phyloP scores from a whole-genome alignment of 2,329 filamentous ascomycete species.

The Aspergillus tanneri region DNA sequence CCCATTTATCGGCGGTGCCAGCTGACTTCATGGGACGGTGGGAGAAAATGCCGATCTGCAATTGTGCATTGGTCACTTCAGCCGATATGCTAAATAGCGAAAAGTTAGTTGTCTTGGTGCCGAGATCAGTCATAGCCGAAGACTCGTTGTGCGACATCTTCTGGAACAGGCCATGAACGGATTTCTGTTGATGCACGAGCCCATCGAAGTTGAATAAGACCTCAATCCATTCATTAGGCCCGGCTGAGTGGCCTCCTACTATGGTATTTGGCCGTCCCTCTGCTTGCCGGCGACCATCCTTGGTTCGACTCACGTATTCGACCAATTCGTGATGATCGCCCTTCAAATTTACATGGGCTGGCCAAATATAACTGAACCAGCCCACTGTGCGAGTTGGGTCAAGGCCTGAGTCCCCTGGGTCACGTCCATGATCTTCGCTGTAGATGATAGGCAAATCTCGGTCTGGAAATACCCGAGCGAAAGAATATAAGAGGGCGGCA shows the following conservation, averaged over 20 bases:
- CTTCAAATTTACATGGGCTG: neutral
- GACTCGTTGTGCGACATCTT: neutral
- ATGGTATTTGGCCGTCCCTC: neutral
- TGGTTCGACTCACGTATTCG: neutral
- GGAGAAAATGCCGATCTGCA: neutral
- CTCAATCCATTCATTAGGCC: neutral
- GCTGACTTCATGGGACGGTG: neutral
- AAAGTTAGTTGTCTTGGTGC: neutral
- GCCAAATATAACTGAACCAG: slow-evolving; percentile 3
- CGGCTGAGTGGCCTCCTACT: neutral
- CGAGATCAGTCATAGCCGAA: neutral
- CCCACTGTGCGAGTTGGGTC: slow-evolving; percentile 6
- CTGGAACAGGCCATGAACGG: neutral
- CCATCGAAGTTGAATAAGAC: neutral
- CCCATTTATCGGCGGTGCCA: neutral
- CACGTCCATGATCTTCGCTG: slow-evolving; percentile 3
- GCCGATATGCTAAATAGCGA: neutral
- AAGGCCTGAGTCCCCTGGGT: neutral
- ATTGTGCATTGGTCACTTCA: neutral
- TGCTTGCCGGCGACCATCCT: neutral
- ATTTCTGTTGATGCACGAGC: neutral
- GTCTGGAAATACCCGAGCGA: neutral
- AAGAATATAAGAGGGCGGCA: slow-evolving; percentile 1
- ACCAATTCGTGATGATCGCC: neutral
- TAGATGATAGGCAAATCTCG: neutral